These are phyloP conservation scores for Hypoxylon sp. DNA, from an alignment of 2,329 filamentous ascomycete species.

Conservation along the genomic window DNA sequence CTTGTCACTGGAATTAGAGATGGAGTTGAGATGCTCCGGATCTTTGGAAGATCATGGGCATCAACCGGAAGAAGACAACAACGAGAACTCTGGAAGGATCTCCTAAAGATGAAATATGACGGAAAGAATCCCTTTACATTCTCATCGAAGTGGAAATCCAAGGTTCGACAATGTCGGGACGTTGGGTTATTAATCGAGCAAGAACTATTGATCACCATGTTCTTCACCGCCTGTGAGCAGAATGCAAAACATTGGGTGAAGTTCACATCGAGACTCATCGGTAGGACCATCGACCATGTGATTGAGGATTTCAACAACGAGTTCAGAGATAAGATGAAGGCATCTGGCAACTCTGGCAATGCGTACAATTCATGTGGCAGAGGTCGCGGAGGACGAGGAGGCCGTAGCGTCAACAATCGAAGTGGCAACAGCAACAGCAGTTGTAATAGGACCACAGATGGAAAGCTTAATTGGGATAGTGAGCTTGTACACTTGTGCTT, in stretches of 20 bases:
- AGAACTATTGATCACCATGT: background rate
- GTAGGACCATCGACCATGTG: background rate
- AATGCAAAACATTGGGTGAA: background rate
- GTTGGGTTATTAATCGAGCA: background rate
- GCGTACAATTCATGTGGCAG: no score
- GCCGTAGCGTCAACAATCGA: background rate
- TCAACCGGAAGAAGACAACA: background rate
- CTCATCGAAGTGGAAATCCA: background rate
- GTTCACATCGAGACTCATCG: background rate
- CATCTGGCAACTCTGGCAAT: background rate
- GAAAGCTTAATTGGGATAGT: background rate
- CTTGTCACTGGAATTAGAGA: background rate
- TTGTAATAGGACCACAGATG: background rate
- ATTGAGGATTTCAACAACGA: background rate
- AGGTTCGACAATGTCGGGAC: background rate
- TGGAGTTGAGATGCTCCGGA: background rate
- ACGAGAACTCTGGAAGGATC: background rate
- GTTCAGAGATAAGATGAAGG: background rate
- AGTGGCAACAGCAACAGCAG: background rate
- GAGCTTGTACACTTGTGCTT: background rate
- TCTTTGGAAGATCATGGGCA: background rate
- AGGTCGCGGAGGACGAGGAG: no score
- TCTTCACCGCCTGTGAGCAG: background rate
- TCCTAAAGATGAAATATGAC: background rate
- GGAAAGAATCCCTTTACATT: background rate